Conservation (phyloP, 768 basidiomycete species). For the Mycena belliarum region DNA sequence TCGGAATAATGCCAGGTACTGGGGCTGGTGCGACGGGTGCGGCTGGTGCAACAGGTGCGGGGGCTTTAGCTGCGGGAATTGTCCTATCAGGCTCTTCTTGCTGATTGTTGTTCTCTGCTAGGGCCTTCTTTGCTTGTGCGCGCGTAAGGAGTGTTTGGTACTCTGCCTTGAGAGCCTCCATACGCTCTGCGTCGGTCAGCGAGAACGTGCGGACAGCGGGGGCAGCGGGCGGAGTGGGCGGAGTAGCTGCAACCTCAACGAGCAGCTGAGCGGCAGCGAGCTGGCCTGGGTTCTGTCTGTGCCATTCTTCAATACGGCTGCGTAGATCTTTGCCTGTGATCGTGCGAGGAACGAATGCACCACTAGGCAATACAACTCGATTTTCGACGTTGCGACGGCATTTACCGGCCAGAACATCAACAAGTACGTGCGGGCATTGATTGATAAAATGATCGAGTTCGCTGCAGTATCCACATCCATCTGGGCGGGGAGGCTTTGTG, state of each 20-base stretch:
- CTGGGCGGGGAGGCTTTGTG: background rate
- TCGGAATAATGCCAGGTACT: no score
- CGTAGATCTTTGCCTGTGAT: background rate
- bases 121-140: no score
- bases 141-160: no score
- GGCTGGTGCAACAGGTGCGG: conserved; percentile 1
- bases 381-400: conserved; percentile 24
- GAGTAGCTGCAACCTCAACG: background rate
- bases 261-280: background rate
- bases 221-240: no score
- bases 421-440: conserved; percentile 20
- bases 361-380: conserved; percentile 25
- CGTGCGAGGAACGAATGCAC: conserved; percentile 23
- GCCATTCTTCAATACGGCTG: conserved; percentile 1
- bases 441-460: conserved; percentile 24
- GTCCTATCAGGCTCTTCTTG: no score
- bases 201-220: no score
- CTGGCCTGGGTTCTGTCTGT: conserved; percentile 6
- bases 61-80: no score
- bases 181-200: no score
- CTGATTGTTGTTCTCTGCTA: no score
- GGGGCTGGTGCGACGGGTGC: background rate
- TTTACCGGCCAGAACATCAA: conserved; percentile 21
- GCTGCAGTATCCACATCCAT: conserved; percentile 20
- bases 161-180: no score